Evolutionary conservation across 257 asterid genomes (phyloP).

Genomic region (Ligustrum vulgare): DNA sequence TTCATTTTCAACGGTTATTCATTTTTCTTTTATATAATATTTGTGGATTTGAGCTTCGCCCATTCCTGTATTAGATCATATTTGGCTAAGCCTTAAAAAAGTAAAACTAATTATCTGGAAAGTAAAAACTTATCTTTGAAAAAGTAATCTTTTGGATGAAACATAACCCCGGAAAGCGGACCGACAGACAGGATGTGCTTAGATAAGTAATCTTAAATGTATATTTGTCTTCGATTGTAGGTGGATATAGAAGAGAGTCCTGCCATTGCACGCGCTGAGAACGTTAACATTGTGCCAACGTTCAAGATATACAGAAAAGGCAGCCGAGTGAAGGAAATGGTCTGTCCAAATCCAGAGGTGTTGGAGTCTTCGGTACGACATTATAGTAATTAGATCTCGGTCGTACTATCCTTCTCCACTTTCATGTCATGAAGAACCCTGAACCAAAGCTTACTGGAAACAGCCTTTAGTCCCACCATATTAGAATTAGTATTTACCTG

Average conservation of each 20-base stretch:
- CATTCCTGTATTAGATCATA: neutral
- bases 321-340: conserved; percentile 72
- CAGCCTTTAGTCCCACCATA: conserved; percentile 16
- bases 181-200: neutral
- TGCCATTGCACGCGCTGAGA: conserved; percentile 63
- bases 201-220: neutral
- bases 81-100: neutral
- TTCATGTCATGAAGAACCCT: conserved; percentile 16
- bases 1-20: neutral
- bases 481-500: conserved; percentile 31
- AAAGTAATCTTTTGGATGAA: neutral
- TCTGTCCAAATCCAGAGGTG: conserved; percentile 75
- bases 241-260: conserved; percentile 72
- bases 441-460: conserved; percentile 26
- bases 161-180: neutral
- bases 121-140: neutral
- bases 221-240: conserved; percentile 34
- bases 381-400: conserved; percentile 49
- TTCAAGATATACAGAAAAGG: conserved; percentile 74
- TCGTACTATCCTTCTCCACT: conserved; percentile 11
- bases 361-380: conserved; percentile 84
- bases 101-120: neutral
- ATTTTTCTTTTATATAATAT: neutral
- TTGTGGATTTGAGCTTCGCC: neutral
- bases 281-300: conserved; percentile 70